Percentiles rank a stretch among this genome's conserved stretches.
phyloP scores from a whole-genome alignment of 164 flowering plant species.

The Cinnamomum micranthum region DNA sequence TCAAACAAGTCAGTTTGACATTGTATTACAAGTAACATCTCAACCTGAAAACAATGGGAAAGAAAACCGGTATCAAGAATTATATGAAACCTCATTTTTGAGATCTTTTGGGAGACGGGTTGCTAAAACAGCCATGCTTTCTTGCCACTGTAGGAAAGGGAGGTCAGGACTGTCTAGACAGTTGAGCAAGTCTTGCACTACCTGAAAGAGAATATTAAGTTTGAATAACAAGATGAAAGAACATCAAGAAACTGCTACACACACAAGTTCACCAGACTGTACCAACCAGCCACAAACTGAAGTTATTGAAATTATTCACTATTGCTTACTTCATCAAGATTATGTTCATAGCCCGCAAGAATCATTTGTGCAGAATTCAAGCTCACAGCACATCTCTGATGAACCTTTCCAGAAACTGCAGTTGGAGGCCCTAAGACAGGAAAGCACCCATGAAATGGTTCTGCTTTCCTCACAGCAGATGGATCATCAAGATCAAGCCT shows the following conservation, averaged over 20 bases:
- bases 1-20: conserved; percentile 3
- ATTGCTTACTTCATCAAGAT: conserved; percentile 78
- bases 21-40: conserved; percentile 4
- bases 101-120: conserved; percentile 93
- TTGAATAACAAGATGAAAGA: not conserved
- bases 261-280: not conserved
- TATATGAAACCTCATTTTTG: conserved; percentile 48
- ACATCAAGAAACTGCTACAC: not conserved
- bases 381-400: conserved; percentile 96
- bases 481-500: conserved; percentile 97
- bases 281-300: not conserved
- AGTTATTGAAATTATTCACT: not conserved
- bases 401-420: conserved; percentile 94
- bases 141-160: conserved; percentile 99
- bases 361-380: conserved; percentile 91
- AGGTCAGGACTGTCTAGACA: conserved; percentile 98
- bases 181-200: conserved; percentile 79
- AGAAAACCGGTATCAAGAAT: not conserved
- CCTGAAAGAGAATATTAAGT: conserved; percentile 38
- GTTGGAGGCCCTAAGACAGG: conserved; percentile 92
- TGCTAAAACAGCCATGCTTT: conserved; percentile 85
- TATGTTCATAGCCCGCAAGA: conserved; percentile 95
- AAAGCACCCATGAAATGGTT: conserved; percentile 89
- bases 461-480: conserved; percentile 98
- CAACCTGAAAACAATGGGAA: not conserved